A percentile compares a stretch with the other conserved stretches of the same genome.
phyloP scores from a whole-genome alignment of 75 land plant genomes.

The Pinus albicaulis region DNA sequence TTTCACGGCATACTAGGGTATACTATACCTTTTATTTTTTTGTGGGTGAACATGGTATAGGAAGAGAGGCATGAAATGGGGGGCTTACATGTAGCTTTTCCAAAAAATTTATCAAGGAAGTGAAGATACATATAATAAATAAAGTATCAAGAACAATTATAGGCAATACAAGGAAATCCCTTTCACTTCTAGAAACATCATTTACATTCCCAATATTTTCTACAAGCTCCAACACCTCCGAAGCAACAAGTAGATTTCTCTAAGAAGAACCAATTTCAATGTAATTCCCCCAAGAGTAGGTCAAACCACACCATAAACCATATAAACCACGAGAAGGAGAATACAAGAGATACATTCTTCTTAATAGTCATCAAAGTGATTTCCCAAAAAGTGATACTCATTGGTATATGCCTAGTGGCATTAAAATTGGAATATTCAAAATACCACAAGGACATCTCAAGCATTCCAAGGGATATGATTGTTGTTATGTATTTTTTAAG shows the following conservation, averaged over 20 bases:
- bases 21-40: not conserved
- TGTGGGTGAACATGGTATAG: not conserved
- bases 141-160: constrained; percentile 45
- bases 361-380: constrained; percentile 45
- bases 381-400: constrained; percentile 49
- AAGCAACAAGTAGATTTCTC: constrained; percentile 34
- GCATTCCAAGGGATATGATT: constrained; percentile 49
- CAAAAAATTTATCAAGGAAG: constrained; percentile 35
- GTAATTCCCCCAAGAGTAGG: constrained; percentile 42
- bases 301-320: constrained; percentile 53
- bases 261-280: constrained; percentile 25
- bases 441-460: constrained; percentile 50
- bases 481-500: constrained; percentile 41
- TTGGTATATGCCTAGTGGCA: constrained; percentile 39
- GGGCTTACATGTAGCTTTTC: constrained; percentile 46
- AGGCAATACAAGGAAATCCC: constrained; percentile 39
- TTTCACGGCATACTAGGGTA: not conserved
- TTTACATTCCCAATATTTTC: constrained; percentile 44
- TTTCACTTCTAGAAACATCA: constrained; percentile 34
- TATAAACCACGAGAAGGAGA: constrained; percentile 43
- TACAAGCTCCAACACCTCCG: constrained; percentile 39
- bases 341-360: constrained; percentile 47
- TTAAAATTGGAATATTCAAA: constrained; percentile 53
- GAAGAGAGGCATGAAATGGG: not conserved
- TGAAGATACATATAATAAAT: constrained; percentile 49